Evolutionary conservation across 1,284 basidiomycete species (phyloP).

Genomic region (Ganoderma boninense): DNA sequence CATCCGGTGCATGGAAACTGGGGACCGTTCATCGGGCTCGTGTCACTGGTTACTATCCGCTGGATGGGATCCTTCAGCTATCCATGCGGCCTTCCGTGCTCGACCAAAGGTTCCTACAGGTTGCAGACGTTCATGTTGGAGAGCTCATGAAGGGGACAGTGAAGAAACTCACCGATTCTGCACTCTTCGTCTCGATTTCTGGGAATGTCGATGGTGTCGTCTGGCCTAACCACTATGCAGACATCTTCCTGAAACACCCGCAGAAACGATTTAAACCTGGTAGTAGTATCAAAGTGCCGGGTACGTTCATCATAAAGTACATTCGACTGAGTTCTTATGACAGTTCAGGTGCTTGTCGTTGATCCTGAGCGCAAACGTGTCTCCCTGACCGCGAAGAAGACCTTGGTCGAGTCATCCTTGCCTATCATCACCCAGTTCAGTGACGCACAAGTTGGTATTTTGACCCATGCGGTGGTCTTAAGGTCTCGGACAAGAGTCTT

Average conservation of each 20-base stretch:
- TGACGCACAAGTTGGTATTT: conserved; percentile 75
- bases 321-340: conserved; percentile 1
- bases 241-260: conserved; percentile 92
- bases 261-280: conserved; percentile 93
- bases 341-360: conserved; percentile 82
- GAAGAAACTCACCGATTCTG: conserved; percentile 81
- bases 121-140: conserved; percentile 86
- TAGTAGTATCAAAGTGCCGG: conserved; percentile 86
- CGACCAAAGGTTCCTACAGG: conserved; percentile 88
- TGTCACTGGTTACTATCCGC: conserved; percentile 86
- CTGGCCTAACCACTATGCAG: conserved; percentile 96
- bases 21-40: conserved; percentile 87
- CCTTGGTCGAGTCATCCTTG: conserved; percentile 83
- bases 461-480: conserved; percentile 90
- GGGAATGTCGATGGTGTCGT: conserved; percentile 92
- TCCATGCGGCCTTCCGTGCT: conserved; percentile 87
- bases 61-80: conserved; percentile 92
- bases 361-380: conserved; percentile 87
- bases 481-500: conserved; percentile 80
- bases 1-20: conserved; percentile 82
- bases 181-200: conserved; percentile 85
- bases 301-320: conserved; percentile 51
- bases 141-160: conserved; percentile 87
- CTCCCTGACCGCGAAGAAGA: conserved; percentile 92
- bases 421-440: conserved; percentile 75